Evolutionary conservation across 169 alveolate species (phyloP), one percentile per base, ranked within the genome.

Genomic region (Plasmodium vivax): DNA sequence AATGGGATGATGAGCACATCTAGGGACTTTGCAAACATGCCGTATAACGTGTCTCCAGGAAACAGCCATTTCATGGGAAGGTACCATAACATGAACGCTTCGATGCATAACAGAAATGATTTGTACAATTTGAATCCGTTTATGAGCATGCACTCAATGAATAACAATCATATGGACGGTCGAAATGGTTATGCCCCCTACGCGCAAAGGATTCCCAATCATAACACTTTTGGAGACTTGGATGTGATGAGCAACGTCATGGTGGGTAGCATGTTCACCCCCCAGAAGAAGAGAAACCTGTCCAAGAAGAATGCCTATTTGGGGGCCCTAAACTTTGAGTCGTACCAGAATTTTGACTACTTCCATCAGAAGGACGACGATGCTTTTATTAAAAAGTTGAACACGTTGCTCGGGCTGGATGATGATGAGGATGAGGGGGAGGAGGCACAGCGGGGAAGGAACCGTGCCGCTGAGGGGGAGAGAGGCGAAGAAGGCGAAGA

Each of bases 321-420:
- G 58, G 83, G 83, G 62, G 36, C 56, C 19, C 74, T 90, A 90
- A 90, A 90, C 51, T 90, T 58, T 90, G 94, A 90, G 36, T 68
- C 94, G 2, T 90, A 90, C 54, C 94, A 90, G n/a, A 90, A 90
- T 80, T 90, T 90, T 90, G 94, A 90, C 80, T 90, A 90, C 80
- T 90, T 90, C 72, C 91, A 90, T n/a, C 94, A 90, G 43, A 90
- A 90, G 73, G 91, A 90, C 80, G 94, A 90, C 54, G 90, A 90
- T 80, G 94, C 90, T 3, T 90, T 90, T 80, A 90, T 90, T 58
- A 79, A 90, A 10, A 90, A 90, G 45, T 62, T 90, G 83, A 90
- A 90, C 51, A 62, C 84, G 1, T 80, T 90, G 73, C 94, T 90
- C 10, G 94, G 94, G 10, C 80, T 90, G 56, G 94, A 90, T 51